Evolutionary conservation across 176 grass and related monocot species (phyloP).

Genomic region (Alloteropsis semialata): DNA sequence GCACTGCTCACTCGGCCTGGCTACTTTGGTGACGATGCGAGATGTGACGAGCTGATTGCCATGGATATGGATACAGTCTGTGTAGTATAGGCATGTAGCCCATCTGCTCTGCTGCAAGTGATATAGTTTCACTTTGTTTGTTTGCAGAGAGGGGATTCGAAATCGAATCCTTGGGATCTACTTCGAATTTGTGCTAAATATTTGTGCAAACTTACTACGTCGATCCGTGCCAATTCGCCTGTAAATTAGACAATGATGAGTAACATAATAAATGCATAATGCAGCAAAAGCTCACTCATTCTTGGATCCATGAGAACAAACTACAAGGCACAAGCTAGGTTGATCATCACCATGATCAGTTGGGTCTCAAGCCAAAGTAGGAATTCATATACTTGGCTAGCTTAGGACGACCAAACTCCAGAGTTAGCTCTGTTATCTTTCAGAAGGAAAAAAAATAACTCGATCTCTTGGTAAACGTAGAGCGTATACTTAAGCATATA

Average conservation of each 20-base stretch:
- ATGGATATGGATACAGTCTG: neutral
- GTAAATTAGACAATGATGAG: neutral
- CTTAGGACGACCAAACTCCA: no score
- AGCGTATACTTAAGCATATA: no score
- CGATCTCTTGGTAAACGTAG: no score
- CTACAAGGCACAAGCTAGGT: no score
- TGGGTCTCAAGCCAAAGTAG: no score
- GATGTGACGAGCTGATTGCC: neutral
- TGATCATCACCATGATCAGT: neutral
- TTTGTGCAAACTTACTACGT: no score
- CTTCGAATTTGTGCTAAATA: neutral
- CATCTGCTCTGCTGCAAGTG: neutral
- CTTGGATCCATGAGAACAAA: neutral
- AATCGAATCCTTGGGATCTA: neutral
- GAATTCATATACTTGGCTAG: no score
- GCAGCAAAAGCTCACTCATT: neutral
- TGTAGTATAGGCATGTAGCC: no score
- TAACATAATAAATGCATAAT: no score
- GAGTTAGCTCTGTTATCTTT: no score
- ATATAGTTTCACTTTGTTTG: neutral
- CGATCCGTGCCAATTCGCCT: no score
- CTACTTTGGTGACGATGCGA: constrained; percentile 8
- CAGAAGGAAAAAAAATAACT: no score
- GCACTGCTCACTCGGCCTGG: constrained; percentile 14
- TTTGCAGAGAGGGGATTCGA: neutral